A percentile compares a stretch with the other conserved stretches of the same genome.
These are phyloP conservation scores for Phytophthora nicotianae DNA, from an alignment of 352 stramenopile species.

Conservation along the genomic window DNA sequence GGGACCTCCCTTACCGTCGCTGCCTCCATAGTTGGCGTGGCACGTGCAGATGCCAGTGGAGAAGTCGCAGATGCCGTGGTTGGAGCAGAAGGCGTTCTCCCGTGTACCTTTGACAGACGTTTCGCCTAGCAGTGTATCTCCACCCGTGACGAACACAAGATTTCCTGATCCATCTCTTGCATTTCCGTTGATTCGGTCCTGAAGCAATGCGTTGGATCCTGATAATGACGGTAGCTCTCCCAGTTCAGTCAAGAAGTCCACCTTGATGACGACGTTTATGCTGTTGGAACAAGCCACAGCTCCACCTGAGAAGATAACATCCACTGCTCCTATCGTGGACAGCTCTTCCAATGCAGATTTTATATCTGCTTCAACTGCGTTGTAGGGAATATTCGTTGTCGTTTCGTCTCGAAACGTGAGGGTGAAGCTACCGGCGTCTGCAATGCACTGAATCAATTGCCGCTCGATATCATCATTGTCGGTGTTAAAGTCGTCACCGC, in stretches of 20 bases:
- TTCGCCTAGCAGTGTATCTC: conserved; percentile 38
- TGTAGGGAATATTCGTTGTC: conserved; percentile 46
- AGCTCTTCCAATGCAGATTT: conserved; percentile 58
- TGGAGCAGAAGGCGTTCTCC: conserved; percentile 77
- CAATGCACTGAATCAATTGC: conserved; percentile 68
- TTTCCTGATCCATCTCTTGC: conserved; percentile 59
- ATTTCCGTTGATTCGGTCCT: conserved; percentile 57
- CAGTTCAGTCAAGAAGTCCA: conserved; percentile 67
- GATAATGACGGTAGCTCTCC: conserved; percentile 59
- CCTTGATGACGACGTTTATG: conserved; percentile 48
- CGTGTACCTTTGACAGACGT: conserved; percentile 67
- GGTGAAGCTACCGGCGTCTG: conserved; percentile 62
- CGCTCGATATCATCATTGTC: conserved; percentile 60
- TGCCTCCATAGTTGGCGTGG: conserved; percentile 69
- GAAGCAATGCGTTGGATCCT: conserved; percentile 41
- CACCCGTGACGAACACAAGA: conserved; percentile 46
- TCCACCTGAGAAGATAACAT: conserved; percentile 42
- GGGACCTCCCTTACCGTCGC: conserved; percentile 65
- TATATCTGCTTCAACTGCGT: conserved; percentile 39
- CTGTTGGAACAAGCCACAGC: conserved; percentile 47
- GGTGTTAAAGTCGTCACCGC: conserved; percentile 73
- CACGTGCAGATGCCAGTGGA: conserved; percentile 63
- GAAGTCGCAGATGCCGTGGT: conserved; percentile 77
- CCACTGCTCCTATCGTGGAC: conserved; percentile 46
- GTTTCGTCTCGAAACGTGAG: conserved; percentile 70